Base-by-base conservation (phyloP, 228 moss, liverwort and hornwort species). In the Sphagnum magellanicum region DNA sequence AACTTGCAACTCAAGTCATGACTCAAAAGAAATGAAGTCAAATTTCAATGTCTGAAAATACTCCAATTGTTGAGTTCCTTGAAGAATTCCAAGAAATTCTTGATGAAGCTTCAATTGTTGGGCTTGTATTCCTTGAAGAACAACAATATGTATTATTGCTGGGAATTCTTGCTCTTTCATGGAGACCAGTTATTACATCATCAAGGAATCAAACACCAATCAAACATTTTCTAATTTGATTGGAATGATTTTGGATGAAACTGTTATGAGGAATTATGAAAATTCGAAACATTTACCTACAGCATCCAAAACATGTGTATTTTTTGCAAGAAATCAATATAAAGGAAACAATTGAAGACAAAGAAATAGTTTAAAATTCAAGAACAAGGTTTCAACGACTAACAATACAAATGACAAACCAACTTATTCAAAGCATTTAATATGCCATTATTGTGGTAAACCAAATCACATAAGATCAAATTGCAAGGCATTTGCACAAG, bases 101-200 rank as follows among this genome's bases (percentile, higher is more conserved):
- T 17, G 17, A 17, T 17, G 17, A 17, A 17, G 17, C 17, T 17
- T 17, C 16, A 8, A 6, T 67, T 10, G 64, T 63, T 52, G 53
- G 62, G 50, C 17, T 0, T 17, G 17, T 17, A 17, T 75, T 67
- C 5, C 15, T 68, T 53, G 67, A 72, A 57, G 48, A 14, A 6
- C 49, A 74, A 50, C 46, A 70, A 13, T 14, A 65, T 15, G 51
- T 78, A 4, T 5, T 70, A 8, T 10, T 70, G 4, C 61, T 63
- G 6, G 10, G 50, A 5, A 53, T 61, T 0, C 32, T 78, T 53
- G 64, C 53, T 5, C 6, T 57, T 0, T 70, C 70, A 0, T 70
- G 62, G 60, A 48, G 6, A 10, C 5, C 61, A 0, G 70, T 74
- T 65, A 50, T 70, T 5, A 49, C 52, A 0, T 14, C 69, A 14